These are phyloP conservation scores for Salix dunnii DNA, from an alignment of 345 rosid genomes.

Conservation along the genomic window DNA sequence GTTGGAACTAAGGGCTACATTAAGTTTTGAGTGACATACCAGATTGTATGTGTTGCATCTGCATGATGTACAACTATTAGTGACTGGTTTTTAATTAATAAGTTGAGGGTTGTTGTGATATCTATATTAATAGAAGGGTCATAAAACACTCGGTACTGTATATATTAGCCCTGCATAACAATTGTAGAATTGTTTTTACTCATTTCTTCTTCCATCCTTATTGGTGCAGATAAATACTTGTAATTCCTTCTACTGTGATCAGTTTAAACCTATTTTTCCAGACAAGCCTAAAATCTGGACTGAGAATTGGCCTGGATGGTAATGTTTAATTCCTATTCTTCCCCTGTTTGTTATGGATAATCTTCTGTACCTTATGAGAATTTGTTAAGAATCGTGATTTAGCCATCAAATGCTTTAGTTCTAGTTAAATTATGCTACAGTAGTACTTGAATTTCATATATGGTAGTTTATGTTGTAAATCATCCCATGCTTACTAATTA, in stretches of 20 bases:
- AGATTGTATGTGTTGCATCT: neutral
- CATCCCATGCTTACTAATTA: neutral
- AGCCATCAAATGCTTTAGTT: neutral
- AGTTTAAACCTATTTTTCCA: constrained; percentile 66
- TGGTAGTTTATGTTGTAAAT: neutral
- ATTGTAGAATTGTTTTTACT: neutral
- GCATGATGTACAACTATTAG: neutral
- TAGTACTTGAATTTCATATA: neutral
- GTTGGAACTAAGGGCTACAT: neutral
- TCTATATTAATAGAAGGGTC: neutral
- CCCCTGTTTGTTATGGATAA: neutral
- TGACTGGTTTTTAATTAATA: no score
- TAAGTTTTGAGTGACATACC: neutral
- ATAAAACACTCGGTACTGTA: neutral
- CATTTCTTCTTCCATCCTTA: constrained; percentile 1
- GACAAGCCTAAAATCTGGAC: constrained; percentile 98
- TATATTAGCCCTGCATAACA: neutral
- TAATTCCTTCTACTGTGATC: constrained; percentile 83
- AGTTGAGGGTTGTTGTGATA: neutral
- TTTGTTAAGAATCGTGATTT: neutral
- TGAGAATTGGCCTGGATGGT: constrained; percentile 99
- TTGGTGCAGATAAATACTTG: constrained; percentile 68
- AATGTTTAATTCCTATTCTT: constrained; percentile 21
- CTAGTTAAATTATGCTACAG: neutral
- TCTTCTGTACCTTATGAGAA: neutral